Evolutionary conservation across 495 filamentous ascomycete genomes (phyloP).

Genomic region (Hapsidospora chrysogenum): DNA sequence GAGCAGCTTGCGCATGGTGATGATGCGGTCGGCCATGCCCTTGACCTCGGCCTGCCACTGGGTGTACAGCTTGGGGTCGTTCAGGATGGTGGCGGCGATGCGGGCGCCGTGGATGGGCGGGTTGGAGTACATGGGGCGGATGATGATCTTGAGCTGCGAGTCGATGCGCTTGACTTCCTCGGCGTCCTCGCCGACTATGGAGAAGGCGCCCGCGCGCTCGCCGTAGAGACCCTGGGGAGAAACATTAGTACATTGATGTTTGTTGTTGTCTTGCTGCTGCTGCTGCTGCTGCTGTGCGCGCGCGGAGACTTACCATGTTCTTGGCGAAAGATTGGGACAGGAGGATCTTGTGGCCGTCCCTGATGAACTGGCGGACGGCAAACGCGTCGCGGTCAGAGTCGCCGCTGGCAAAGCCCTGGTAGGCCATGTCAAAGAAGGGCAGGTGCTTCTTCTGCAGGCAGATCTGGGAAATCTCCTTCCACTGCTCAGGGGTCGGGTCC

Average conservation of each 20-base stretch:
- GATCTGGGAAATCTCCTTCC: conserved; percentile 79
- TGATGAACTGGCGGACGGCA: conserved; percentile 77
- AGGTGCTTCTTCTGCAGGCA: conserved; percentile 83
- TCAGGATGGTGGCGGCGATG: conserved; percentile 83
- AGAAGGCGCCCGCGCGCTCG: conserved; percentile 96
- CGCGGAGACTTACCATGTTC: conserved; percentile 64
- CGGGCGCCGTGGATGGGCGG: conserved; percentile 92
- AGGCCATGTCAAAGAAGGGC: conserved; percentile 99
- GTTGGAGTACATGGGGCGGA: conserved; percentile 96
- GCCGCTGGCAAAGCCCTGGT: conserved; percentile 94
- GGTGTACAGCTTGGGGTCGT: conserved; percentile 67
- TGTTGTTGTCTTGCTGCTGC: not conserved
- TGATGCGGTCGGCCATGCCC: conserved; percentile 98
- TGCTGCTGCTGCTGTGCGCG: no score
- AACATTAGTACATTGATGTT: not conserved
- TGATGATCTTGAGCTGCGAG: conserved; percentile 94
- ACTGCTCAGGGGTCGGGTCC: conserved; percentile 84
- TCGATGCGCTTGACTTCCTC: conserved; percentile 95
- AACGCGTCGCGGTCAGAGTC: conserved; percentile 88
- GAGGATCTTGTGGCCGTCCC: conserved; percentile 76
- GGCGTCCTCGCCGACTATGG: conserved; percentile 62
- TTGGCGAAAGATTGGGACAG: conserved; percentile 96
- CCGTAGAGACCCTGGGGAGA: conserved; percentile 70
- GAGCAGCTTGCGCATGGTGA: conserved; percentile 85
- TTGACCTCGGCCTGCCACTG: conserved; percentile 97